Conservation (phyloP, 306 rosid species). For the Cucurbita ficifolia region DNA sequence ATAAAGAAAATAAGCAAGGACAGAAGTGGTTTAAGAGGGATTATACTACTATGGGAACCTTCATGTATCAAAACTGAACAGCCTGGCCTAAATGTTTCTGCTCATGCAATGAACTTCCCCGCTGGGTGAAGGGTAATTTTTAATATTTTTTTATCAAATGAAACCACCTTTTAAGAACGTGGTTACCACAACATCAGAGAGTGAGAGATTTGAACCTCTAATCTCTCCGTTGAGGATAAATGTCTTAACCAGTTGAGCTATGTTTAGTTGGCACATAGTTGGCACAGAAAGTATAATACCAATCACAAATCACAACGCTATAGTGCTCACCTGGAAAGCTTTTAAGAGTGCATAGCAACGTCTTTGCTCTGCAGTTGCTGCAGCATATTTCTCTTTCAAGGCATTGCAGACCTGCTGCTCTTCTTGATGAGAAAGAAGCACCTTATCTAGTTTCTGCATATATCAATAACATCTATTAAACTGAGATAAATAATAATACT, state of each 20-base stretch:
- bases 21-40: neutral
- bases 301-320: neutral
- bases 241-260: too few species aligned
- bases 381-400: conserved; percentile 42
- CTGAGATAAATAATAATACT: neutral
- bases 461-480: neutral
- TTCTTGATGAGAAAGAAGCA: conserved; percentile 41
- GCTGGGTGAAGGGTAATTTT: too few species aligned
- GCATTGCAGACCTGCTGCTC: conserved; percentile 43
- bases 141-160: neutral
- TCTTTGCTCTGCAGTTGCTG: conserved; percentile 46
- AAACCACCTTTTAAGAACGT: neutral
- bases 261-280: neutral
- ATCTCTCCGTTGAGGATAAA: neutral
- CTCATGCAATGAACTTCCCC: too few species aligned
- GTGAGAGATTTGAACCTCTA: neutral
- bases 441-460: conserved; percentile 59
- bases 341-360: conserved; percentile 54
- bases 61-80: neutral
- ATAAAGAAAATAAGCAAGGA: conserved; percentile 6
- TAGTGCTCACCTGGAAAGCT: conserved; percentile 55
- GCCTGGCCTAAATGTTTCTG: neutral
- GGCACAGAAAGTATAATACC: neutral
- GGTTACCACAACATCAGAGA: neutral
- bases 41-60: neutral